Conservation (phyloP, 768 basidiomycete species). For the Myochromella boudieri region DNA sequence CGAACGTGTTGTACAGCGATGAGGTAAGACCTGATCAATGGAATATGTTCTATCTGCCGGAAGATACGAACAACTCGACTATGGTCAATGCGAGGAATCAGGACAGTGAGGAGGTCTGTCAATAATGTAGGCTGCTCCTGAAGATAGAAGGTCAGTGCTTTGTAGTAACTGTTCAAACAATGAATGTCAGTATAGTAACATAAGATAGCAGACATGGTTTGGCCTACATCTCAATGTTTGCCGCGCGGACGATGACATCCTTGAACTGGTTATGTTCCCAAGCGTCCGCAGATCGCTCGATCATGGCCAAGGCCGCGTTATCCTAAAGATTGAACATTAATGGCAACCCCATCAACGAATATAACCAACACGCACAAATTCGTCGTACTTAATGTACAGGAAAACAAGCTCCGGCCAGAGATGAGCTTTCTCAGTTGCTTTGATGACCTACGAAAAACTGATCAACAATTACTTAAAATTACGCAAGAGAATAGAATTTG, state of each 20-base stretch:
- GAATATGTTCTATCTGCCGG: constrained; percentile 92
- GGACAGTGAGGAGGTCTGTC: constrained; percentile 88
- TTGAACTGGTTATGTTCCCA: constrained; percentile 99
- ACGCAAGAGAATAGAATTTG: no score
- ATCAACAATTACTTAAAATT: no score
- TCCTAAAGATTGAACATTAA: constrained; percentile 48
- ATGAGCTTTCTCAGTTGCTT: constrained; percentile 93
- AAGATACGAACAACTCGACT: constrained; percentile 94
- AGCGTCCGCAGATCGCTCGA: constrained; percentile 95
- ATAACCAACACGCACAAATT: constrained; percentile 59
- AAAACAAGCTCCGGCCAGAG: constrained; percentile 99
- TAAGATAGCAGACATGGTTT: background rate
- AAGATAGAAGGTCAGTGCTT: constrained; percentile 90
- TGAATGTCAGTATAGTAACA: constrained; percentile 8
- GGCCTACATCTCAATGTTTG: constrained; percentile 93
- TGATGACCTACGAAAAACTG: constrained; percentile 76
- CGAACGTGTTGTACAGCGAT: constrained; percentile 97
- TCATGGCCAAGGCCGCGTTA: constrained; percentile 98
- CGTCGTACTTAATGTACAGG: constrained; percentile 98
- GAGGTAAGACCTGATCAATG: constrained; percentile 93
- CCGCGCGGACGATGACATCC: constrained; percentile 93
- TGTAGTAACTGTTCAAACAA: constrained; percentile 73
- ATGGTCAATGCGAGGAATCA: constrained; percentile 95
- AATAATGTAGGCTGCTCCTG: constrained; percentile 91
- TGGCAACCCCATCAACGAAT: background rate